Evolutionary conservation across 306 rosid species (phyloP).

Genomic region (Casuarina equisetifolia): DNA sequence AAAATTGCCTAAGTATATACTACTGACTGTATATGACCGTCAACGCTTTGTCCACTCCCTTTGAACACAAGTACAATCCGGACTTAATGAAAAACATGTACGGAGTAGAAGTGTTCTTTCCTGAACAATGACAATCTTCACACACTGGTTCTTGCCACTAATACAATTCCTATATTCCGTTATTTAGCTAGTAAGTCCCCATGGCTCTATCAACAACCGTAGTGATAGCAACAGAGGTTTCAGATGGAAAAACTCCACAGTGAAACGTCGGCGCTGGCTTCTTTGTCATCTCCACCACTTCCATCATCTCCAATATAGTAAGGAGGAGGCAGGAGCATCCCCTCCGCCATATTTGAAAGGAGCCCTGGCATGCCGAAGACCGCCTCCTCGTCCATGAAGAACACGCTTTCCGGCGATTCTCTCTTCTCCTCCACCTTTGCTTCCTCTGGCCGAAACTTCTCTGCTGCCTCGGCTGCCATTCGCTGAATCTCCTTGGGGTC

Average conservation of each 20-base stretch:
- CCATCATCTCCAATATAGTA: conserved; percentile 24
- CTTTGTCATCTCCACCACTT: conserved; percentile 44
- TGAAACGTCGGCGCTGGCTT: conserved; percentile 49
- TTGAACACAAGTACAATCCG: not conserved
- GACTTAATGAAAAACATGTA: conserved; percentile 7
- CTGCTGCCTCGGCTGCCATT: conserved; percentile 61
- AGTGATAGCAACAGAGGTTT: not conserved
- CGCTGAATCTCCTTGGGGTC: conserved; percentile 64
- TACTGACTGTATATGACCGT: no score
- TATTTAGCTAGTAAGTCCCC: no score
- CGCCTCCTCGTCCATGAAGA: conserved; percentile 48
- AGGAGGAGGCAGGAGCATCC: conserved; percentile 61
- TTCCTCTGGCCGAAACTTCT: conserved; percentile 51
- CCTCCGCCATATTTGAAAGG: conserved; percentile 65
- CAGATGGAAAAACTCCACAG: conserved; percentile 66
- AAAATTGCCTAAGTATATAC: no score
- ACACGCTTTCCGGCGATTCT: not conserved
- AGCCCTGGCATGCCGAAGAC: conserved; percentile 51
- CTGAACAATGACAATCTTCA: not conserved
- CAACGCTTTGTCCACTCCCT: not conserved
- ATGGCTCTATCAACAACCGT: not conserved
- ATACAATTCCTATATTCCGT: no score
- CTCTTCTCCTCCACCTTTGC: not conserved
- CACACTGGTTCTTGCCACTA: not conserved
- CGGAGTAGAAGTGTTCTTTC: conserved; percentile 1